phyloP scores from a whole-genome alignment of 1,139 yeast genomes.

The Protomyces pachydermus region DNA sequence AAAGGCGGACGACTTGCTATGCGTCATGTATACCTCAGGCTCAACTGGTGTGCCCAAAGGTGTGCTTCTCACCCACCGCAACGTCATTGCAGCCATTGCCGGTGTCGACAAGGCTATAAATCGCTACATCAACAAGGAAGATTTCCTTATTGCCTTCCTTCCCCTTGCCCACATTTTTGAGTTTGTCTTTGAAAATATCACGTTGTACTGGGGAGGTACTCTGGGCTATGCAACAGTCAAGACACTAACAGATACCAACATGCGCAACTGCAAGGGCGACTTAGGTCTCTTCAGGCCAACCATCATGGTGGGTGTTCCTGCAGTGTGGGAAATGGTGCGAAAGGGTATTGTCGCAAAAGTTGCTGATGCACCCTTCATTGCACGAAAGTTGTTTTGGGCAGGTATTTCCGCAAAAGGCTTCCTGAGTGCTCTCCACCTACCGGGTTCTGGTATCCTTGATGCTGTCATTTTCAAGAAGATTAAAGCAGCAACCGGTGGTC shows the following conservation, averaged over 20 bases:
- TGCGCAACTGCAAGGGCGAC: conserved; percentile 83
- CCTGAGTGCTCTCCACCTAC: conserved; percentile 60
- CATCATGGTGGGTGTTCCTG: conserved; percentile 96
- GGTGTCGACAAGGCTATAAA: conserved; percentile 70
- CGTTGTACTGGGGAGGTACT: conserved; percentile 84
- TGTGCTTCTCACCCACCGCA: conserved; percentile 74
- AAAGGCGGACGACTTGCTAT: conserved; percentile 67
- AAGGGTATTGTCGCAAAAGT: conserved; percentile 84
- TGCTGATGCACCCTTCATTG: conserved; percentile 56
- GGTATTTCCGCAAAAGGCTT: conserved; percentile 70
- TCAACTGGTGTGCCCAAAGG: conserved; percentile 98
- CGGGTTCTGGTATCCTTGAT: conserved; percentile 63
- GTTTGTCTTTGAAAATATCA: conserved; percentile 72
- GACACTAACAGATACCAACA: conserved; percentile 76
- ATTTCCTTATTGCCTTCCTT: conserved; percentile 76
- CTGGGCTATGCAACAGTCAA: conserved; percentile 91
- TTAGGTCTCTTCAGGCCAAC: conserved; percentile 84
- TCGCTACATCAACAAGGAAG: conserved; percentile 47
- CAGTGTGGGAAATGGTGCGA: conserved; percentile 95
- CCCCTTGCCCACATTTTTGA: conserved; percentile 97
- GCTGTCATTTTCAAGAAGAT: conserved; percentile 77
- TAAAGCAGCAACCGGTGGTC: conserved; percentile 93
- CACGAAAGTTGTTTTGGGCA: conserved; percentile 83
- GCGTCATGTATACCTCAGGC: conserved; percentile 98
- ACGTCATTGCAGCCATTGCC: conserved; percentile 75